Base-by-base conservation (phyloP, 2,329 filamentous ascomycete genomes). In the Aspergillus costaricaensis region DNA sequence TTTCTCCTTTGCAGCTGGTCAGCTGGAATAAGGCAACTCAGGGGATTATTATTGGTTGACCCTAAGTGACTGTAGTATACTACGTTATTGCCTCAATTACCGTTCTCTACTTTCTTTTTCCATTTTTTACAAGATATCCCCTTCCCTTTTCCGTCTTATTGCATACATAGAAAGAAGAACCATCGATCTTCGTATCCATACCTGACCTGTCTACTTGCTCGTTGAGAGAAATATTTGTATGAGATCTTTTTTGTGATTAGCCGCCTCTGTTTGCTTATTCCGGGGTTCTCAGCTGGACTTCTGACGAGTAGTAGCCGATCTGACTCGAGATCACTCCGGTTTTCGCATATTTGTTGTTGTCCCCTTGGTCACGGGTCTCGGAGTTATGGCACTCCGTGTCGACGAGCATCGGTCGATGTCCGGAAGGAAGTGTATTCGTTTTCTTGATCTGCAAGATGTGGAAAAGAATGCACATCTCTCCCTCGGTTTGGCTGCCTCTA, bases 361-460 rank as follows among this genome's bases (percentile, higher is more conserved):
- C 7, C 38, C 30, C 43, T 39, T 58, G 50, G 49, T 48, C 19
- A 36, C 32, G 51, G 32, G 54, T 32, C 44, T 44, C 55, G 61
- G 61, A 60, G 61, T 62, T 55, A 43, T 57, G 50, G 53, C 44
- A 53, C 50, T 60, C 59, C 58, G 61, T 38, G 23, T 51, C 52
- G 38, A 48, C 52, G 27, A 36, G 15, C 30, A 55, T 30, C 47
- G 25, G 38, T 17, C 36, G 30, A 50, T 36, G 19, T 39, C 48
- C 21, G 27, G n/a, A 15, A 15, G 19, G 23, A 44, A 12, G 32
- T 36, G 32, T 10, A 14, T 36, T 44, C 10, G 36, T 36, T 12
- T 55, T 48, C 38, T n/a, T 23, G 47, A 15, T 44, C 38, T 36
- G 44, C 49, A 23, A 23, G 38, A n/a, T 23, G 32, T 36, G 44